phyloP scores from a whole-genome alignment of 2,329 filamentous ascomycete species.

The Reticulascus tulasneorum region DNA sequence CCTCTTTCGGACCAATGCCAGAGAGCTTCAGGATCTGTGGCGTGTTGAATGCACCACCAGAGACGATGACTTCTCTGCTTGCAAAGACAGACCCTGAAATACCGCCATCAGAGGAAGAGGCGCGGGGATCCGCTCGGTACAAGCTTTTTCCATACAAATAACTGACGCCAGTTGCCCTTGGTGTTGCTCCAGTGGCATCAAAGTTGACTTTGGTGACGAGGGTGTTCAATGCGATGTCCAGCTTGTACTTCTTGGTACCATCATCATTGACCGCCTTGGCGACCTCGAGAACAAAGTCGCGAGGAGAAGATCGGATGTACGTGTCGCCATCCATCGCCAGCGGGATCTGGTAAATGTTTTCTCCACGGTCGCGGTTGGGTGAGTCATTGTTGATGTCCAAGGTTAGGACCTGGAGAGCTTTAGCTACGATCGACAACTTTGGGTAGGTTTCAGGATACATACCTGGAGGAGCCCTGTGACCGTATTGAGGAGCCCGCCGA shows the following conservation, averaged over 20 bases:
- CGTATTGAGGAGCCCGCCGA: conserved; percentile 1
- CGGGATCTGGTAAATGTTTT: conserved; percentile 32
- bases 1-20: conserved; percentile 40
- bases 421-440: no score
- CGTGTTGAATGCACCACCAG: conserved; percentile 44
- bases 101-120: conserved; percentile 14
- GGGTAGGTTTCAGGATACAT: no score
- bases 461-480: neutral
- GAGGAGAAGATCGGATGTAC: conserved; percentile 36
- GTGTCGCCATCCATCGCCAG: conserved; percentile 36
- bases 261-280: conserved; percentile 25
- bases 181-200: conserved; percentile 20
- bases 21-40: conserved; percentile 50
- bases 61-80: conserved; percentile 43
- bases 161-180: conserved; percentile 36
- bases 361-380: conserved; percentile 1
- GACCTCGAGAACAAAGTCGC: conserved; percentile 42
- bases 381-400: conserved; percentile 1
- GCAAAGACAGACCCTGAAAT: conserved; percentile 17
- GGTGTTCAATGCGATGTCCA: conserved; percentile 25
- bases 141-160: conserved; percentile 34
- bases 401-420: conserved; percentile 3
- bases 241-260: conserved; percentile 35
- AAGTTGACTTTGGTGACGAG: conserved; percentile 35
- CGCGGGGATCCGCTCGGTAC: conserved; percentile 37